A percentile compares a stretch with the other conserved stretches of the same genome.
phyloP scores from a whole-genome alignment of 2,329 filamentous ascomycete species.

The Pochonia chlamydosporia region DNA sequence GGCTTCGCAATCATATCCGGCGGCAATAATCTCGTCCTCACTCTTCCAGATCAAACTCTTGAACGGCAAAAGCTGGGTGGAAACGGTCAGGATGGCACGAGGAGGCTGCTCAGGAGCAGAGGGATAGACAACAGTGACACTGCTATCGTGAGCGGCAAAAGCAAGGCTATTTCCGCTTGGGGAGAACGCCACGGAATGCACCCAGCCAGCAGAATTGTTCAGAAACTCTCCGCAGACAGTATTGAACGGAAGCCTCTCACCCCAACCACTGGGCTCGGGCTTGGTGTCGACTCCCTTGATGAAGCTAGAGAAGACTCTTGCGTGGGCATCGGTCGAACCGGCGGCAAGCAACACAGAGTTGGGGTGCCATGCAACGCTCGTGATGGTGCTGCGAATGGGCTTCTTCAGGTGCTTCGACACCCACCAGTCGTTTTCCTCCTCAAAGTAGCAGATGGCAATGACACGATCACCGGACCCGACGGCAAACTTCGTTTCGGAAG shows the following conservation, averaged over 20 bases:
- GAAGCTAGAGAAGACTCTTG: conserved; percentile 89
- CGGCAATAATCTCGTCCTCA: conserved; percentile 90
- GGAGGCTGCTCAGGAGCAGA: conserved; percentile 86
- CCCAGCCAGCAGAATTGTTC: conserved; percentile 95
- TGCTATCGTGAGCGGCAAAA: conserved; percentile 92
- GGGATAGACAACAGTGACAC: conserved; percentile 93
- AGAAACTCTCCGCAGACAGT: conserved; percentile 95
- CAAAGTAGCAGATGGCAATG: conserved; percentile 97
- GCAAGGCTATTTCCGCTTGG: conserved; percentile 89
- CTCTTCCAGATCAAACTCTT: conserved; percentile 88
- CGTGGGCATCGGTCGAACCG: conserved; percentile 95
- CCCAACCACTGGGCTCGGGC: conserved; percentile 85
- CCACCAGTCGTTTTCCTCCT: conserved; percentile 99
- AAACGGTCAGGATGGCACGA: conserved; percentile 81
- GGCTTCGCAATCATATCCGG: conserved; percentile 84
- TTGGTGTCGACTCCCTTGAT: conserved; percentile 90
- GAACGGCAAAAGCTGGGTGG: conserved; percentile 86
- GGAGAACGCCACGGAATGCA: conserved; percentile 89
- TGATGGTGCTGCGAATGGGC: conserved; percentile 95
- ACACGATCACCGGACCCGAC: conserved; percentile 93
- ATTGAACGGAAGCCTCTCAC: conserved; percentile 93
- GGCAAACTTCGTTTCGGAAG: conserved; percentile 94
- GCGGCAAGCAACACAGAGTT: conserved; percentile 94
- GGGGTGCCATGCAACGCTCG: conserved; percentile 91
- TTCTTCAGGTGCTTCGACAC: conserved; percentile 99